Evolutionary conservation across 257 asterid genomes (phyloP), one percentile per base, ranked within the genome.

Genomic region (Solanum appendiculatum): DNA sequence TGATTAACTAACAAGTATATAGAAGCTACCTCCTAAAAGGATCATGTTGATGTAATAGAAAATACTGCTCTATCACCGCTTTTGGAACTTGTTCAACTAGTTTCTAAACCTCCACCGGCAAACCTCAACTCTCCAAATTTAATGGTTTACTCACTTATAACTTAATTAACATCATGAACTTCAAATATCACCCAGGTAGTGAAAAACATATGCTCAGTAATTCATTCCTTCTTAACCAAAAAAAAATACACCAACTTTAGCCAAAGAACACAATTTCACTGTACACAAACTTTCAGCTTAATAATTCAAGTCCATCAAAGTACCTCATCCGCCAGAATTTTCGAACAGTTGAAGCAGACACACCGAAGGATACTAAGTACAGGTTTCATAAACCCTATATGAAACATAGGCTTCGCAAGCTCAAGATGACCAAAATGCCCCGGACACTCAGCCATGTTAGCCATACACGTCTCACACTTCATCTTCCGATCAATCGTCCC

Each of bases 401-500:
- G 99, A 91, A 91, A 97, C 99, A 97, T 97, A 25, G 99, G 99
- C 60, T 97, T 97, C 0, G 99, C 99, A 2, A 97, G 97, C 95
- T 97, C 99, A 13, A 97, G 98, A 86, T 97, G 99, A 11, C 99
- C 99, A 33, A 97, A 97, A 86, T 97, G 99, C 40, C 99, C 99
- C 7, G 99, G 98, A 75, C 99, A 97, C 90, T 97, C 99, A 1
- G 99, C 99, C 99, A 97, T 97, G 83, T 89, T 96, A 4, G 98
- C 94, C 99, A 96, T 97, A 92, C 99, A 97, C 14, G 99, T 97
- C 90, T 97, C 99, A 34, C 99, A 97, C 93, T 97, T 97, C 94
- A 93, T 89, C 90, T 96, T 97, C 89, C 99, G 88, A 86, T 97
- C 99, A 84, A 97, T 97, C 6, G 99, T 97, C 86, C 99, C 99